phyloP scores from a whole-genome alignment of 208 protist species.

The Vickermania ingenoplastis region DNA sequence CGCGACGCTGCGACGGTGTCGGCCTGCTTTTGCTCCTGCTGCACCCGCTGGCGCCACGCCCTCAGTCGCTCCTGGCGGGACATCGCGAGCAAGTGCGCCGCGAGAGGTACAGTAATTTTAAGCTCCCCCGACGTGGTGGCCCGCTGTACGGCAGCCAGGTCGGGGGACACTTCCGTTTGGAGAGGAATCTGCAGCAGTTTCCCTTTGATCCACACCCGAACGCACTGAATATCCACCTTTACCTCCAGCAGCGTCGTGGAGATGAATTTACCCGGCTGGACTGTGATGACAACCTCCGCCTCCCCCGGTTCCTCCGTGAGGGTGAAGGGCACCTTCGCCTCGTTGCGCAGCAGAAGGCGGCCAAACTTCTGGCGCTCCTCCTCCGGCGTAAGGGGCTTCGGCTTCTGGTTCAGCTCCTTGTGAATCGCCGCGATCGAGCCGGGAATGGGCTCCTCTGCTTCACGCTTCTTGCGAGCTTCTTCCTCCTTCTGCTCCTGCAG shows the following conservation, averaged over 20 bases:
- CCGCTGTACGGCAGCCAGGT: slow-evolving; percentile 57
- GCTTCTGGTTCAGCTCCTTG: slow-evolving; percentile 43
- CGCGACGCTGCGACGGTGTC: not conserved
- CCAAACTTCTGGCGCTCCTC: slow-evolving; percentile 85
- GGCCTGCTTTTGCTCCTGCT: not conserved
- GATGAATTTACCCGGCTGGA: slow-evolving; percentile 89
- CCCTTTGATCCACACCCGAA: slow-evolving; percentile 88
- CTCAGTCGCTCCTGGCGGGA: slow-evolving; percentile 1
- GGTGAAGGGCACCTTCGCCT: slow-evolving; percentile 80
- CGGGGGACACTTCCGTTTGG: slow-evolving; percentile 66
- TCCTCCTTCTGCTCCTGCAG: slow-evolving; percentile 71
- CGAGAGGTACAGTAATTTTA: slow-evolving; percentile 68
- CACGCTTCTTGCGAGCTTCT: slow-evolving; percentile 25
- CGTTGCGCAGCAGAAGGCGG: slow-evolving; percentile 87
- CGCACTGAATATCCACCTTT: slow-evolving; percentile 88
- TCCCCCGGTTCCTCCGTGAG: slow-evolving; percentile 60
- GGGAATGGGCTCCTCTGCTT: slow-evolving; percentile 22
- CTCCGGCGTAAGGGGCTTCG: slow-evolving; percentile 54
- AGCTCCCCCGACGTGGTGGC: slow-evolving; percentile 71
- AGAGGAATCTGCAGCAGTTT: slow-evolving; percentile 91
- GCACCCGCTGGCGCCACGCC: not conserved
- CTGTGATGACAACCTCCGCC: slow-evolving; percentile 63
- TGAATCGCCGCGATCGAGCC: slow-evolving; percentile 49
- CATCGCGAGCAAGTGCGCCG: slow-evolving; percentile 28
- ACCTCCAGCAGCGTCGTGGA: slow-evolving; percentile 89